A percentile compares a stretch with the other conserved stretches of the same genome.
Conservation (phyloP, 352 stramenopile species). For the Phytophthora pinifolia region DNA sequence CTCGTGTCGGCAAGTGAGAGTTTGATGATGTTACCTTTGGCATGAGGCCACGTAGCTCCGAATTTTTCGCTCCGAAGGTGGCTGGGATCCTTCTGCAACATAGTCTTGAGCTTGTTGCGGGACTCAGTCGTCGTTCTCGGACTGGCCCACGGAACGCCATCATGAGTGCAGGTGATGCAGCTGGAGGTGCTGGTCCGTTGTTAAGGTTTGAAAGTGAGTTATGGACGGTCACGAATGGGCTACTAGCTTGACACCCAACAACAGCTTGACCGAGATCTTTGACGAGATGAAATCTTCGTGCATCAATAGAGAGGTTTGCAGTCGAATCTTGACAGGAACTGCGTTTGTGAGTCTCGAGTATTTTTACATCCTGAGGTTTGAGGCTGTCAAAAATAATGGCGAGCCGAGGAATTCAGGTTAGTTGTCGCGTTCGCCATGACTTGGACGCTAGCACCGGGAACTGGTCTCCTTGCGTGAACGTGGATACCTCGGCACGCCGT, state of each 20-base stretch:
- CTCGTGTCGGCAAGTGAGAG: not conserved
- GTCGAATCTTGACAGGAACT: not conserved
- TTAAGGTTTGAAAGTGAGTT: too few species aligned
- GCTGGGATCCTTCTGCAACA: not conserved
- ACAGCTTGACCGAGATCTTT: too few species aligned
- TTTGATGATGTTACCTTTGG: too few species aligned
- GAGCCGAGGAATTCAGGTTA: conserved; percentile 55
- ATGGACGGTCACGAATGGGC: too few species aligned
- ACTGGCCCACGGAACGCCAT: too few species aligned
- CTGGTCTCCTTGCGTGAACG: conserved; percentile 12
- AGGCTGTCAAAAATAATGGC: conserved; percentile 19
- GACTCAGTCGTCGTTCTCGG: too few species aligned
- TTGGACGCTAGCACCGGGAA: not conserved
- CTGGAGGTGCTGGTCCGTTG: conserved; percentile 19
- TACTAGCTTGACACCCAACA: too few species aligned
- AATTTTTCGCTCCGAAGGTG: not conserved
- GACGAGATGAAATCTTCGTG: too few species aligned
- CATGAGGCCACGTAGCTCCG: too few species aligned
- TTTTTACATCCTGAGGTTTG: conserved; percentile 17
- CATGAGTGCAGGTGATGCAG: conserved; percentile 28
- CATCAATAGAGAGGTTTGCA: too few species aligned
- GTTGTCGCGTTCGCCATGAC: conserved; percentile 51
- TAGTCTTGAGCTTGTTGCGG: conserved; percentile 13
- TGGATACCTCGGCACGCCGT: conserved; percentile 7
- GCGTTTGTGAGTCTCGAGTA: conserved; percentile 1